phyloP scores from a whole-genome alignment of 805 yeast species.

The Metschnikowia bowlesiae region DNA sequence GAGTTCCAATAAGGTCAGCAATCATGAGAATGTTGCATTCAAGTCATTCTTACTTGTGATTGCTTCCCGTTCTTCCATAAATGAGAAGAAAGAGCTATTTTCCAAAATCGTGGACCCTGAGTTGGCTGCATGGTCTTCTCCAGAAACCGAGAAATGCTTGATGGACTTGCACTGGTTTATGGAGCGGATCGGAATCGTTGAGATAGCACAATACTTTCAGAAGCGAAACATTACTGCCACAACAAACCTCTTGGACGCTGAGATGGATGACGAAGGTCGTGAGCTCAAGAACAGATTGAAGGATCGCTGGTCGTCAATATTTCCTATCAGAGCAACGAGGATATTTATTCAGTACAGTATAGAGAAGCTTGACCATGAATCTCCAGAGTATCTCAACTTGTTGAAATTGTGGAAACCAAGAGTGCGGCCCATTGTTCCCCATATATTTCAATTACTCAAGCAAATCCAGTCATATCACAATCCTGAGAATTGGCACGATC shows the following conservation, averaged over 20 bases:
- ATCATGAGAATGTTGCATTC: slow-evolving; percentile 91
- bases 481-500: slow-evolving; percentile 82
- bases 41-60: slow-evolving; percentile 88
- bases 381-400: slow-evolving; percentile 66
- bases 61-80: slow-evolving; percentile 77
- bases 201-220: slow-evolving; percentile 86
- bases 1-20: slow-evolving; percentile 65
- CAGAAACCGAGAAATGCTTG: slow-evolving; percentile 83
- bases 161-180: slow-evolving; percentile 94
- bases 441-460: slow-evolving; percentile 76
- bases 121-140: slow-evolving; percentile 86
- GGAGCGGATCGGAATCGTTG: slow-evolving; percentile 94
- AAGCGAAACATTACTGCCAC: slow-evolving; percentile 73
- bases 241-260: slow-evolving; percentile 69
- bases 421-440: slow-evolving; percentile 86
- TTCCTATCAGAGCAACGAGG: slow-evolving; percentile 94
- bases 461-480: slow-evolving; percentile 95
- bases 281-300: slow-evolving; percentile 70
- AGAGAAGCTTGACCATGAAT: slow-evolving; percentile 78
- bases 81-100: slow-evolving; percentile 72
- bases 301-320: slow-evolving; percentile 88
- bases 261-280: slow-evolving; percentile 88
- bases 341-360: slow-evolving; percentile 93
- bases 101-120: slow-evolving; percentile 91
- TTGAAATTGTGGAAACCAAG: slow-evolving; percentile 88